Base-by-base conservation (phyloP, 23 red algal species). In the Porphyridium purpureum region DNA sequence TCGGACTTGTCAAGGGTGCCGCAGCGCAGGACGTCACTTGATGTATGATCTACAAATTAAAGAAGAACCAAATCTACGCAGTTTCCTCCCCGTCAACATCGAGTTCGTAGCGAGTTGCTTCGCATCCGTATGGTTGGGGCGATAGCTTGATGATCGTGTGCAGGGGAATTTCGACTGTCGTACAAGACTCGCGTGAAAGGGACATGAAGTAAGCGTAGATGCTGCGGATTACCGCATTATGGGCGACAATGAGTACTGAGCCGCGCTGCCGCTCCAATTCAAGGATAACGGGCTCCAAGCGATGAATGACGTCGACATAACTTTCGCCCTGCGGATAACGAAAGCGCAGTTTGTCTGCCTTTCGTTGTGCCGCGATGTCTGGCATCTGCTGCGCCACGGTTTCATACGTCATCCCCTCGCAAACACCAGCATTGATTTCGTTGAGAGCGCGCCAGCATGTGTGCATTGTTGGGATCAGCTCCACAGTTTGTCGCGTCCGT, bases 381-480 rank as follows among this genome's bases (percentile, higher is more conserved):
- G 90, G 90, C 48, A 76, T 33, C 57, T 74, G 33, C 5, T 80
- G 47, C 6, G 65, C 67, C 20, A 98, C 62, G 5, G 61, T 60
- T 24, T 80, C 66, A 41, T 86, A 98, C 8, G 90, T 98, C 67
- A 86, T 81, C 34, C 90, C 90, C 61, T 98, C 90, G 50, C 90
- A 98, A 24, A 81, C 63, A 40, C 90, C 90, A n/a, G 90, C 90
- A 49, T 98, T 74, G 33, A 98, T 98, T 40, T 98, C 90, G 62
- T 98, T 98, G 8, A 98, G 58, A 3, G 90, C 79, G 30, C 90
- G 48, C 90, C 90, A 98, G 27, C 80, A 82, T 17, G 81, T 55
- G 57, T 68, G 85, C 54, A 84, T 57, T 4, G 90, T 82, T 4
- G 90, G 79, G 58, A 98, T 98, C 55, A 72, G 66, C 22, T 75